A percentile compares a stretch with the other conserved stretches of the same genome.
Evolutionary conservation across 805 yeast genomes (phyloP).

Genomic region (Ogataea nitratoaversa): DNA sequence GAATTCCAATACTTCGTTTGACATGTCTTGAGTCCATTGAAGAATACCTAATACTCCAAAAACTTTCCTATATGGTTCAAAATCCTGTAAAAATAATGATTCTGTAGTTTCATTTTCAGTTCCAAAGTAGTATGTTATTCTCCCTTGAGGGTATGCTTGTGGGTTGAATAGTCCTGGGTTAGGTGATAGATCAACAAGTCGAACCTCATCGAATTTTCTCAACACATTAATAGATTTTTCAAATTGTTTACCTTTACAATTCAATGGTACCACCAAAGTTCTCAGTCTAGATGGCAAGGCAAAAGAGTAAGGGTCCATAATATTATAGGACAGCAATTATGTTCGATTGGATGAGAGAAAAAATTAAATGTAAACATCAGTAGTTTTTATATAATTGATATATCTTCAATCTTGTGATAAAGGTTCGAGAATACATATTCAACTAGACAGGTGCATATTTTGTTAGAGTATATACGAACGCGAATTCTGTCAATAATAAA

Average conservation of each 20-base stretch:
- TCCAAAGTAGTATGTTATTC: constrained; percentile 55
- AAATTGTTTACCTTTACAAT: constrained; percentile 42
- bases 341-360: no score
- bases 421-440: no score
- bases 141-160: constrained; percentile 77
- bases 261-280: constrained; percentile 65
- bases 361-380: no score
- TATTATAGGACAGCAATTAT: no score
- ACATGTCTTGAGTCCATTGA: constrained; percentile 25
- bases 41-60: constrained; percentile 53
- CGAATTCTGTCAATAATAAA: no score
- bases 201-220: constrained; percentile 51
- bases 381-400: no score
- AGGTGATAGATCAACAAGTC: constrained; percentile 74
- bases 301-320: constrained; percentile 42
- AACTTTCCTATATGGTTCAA: constrained; percentile 84
- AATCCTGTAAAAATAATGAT: constrained; percentile 69
- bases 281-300: constrained; percentile 64
- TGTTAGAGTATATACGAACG: no score
- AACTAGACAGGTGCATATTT: no score
- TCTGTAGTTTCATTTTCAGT: constrained; percentile 43
- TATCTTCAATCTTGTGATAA: no score
- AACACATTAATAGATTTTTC: constrained; percentile 40
- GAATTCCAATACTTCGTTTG: constrained; percentile 21
- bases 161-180: constrained; percentile 70